Percentiles rank a stretch among this genome's conserved stretches.
Evolutionary conservation across 2,329 filamentous ascomycete genomes (phyloP).

Genomic region (Fusarium albidum): DNA sequence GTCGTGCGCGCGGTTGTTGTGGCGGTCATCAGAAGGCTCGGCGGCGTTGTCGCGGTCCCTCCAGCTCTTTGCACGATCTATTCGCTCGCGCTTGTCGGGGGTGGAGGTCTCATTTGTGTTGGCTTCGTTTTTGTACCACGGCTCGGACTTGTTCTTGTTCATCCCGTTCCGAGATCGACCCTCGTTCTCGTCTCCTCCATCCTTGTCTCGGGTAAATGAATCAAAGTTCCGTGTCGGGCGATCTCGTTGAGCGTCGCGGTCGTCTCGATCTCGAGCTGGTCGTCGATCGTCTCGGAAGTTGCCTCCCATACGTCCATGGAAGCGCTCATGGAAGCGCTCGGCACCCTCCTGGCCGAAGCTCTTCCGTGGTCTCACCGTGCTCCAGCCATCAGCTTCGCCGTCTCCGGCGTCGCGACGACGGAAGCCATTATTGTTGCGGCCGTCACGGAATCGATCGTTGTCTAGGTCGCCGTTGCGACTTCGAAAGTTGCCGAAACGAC

Average conservation of each 20-base stretch:
- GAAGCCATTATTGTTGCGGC: constrained; percentile 56
- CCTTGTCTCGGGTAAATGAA: constrained; percentile 57
- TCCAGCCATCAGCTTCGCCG: constrained; percentile 76
- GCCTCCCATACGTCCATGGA: constrained; percentile 71
- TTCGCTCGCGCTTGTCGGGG: constrained; percentile 59
- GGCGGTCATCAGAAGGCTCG: constrained; percentile 64
- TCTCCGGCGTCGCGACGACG: constrained; percentile 65
- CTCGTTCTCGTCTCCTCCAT: constrained; percentile 60
- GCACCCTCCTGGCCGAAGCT: constrained; percentile 77
- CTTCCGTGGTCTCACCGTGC: constrained; percentile 75
- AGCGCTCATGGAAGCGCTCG: constrained; percentile 75
- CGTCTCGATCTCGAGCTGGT: constrained; percentile 61
- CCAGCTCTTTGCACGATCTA: constrained; percentile 69
- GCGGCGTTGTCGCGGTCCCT: constrained; percentile 59
- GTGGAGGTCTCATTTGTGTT: constrained; percentile 43
- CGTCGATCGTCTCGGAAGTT: constrained; percentile 53
- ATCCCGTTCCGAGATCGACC: constrained; percentile 70
- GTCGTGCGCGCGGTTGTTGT: constrained; percentile 55
- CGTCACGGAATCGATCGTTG: constrained; percentile 59
- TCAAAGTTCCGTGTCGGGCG: constrained; percentile 60
- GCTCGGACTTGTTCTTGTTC: constrained; percentile 71
- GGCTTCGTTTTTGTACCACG: constrained; percentile 76
- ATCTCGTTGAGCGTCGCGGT: constrained; percentile 61
- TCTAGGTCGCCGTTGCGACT: constrained; percentile 60
- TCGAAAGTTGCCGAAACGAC: constrained; percentile 68